phyloP scores from a whole-genome alignment of 371 early-diverging fungal genomes.

The Smittium culicis region DNA sequence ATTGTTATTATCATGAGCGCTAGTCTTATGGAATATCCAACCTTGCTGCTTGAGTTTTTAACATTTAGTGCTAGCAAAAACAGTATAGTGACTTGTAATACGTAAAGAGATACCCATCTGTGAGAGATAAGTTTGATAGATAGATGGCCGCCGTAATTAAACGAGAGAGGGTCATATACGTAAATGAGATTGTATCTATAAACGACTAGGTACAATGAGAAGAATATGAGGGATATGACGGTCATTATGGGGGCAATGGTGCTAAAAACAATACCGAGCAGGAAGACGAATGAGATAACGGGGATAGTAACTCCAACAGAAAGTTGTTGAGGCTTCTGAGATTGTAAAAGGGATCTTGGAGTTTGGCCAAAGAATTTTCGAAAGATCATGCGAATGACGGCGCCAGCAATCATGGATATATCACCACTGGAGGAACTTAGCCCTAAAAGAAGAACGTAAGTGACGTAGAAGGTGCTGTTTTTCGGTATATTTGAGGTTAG shows the following conservation, averaged over 20 bases:
- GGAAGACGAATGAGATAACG: conserved; percentile 42
- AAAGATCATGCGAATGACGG: conserved; percentile 42
- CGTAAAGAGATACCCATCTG: conserved; percentile 15
- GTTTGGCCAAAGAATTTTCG: conserved; percentile 41
- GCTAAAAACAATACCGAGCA: conserved; percentile 48
- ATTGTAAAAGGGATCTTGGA: conserved; percentile 44
- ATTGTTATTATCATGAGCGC: background rate
- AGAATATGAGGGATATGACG: conserved; percentile 52
- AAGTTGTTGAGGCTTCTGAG: conserved; percentile 23
- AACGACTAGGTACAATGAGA: conserved; percentile 44
- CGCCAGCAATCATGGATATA: conserved; percentile 45
- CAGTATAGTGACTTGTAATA: conserved; percentile 7
- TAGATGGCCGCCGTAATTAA: conserved; percentile 40
- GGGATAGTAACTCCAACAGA: conserved; percentile 25
- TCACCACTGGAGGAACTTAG: conserved; percentile 43
- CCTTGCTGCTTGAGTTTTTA: background rate
- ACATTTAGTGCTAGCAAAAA: conserved; percentile 11
- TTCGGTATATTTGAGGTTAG: conserved; percentile 34
- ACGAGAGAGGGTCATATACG: conserved; percentile 38
- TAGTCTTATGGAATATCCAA: background rate
- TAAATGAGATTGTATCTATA: conserved; percentile 60
- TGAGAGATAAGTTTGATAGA: conserved; percentile 14
- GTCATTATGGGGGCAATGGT: conserved; percentile 60
- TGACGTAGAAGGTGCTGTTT: conserved; percentile 63
- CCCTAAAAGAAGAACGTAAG: conserved; percentile 55